Base-by-base conservation (phyloP, 495 filamentous ascomycete species). In the Friedmanniomyces simplex region DNA sequence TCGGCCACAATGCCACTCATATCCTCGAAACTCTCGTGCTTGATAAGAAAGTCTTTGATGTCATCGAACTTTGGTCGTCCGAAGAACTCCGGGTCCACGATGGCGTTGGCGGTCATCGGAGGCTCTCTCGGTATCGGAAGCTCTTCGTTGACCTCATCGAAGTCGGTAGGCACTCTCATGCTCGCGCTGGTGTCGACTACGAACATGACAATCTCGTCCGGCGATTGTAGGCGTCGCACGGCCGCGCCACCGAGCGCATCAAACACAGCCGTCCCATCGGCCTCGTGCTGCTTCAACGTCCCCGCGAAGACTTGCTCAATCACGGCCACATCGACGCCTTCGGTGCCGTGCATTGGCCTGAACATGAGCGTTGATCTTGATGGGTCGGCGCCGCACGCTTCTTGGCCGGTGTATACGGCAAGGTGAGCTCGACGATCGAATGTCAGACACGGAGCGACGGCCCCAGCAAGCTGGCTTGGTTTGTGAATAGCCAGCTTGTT, bases 141-240 rank as follows among this genome's bases (percentile, higher is more conserved):
- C 45, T 67, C 62, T 21, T 58, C 60, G 30, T 66, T 66, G 18
- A 59, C 59, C 32, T 69, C 68, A 8, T 63, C 59, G 54, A 71
- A 69, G 28, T 66, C 69, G 20, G 66, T 63, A 12, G 62, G 46
- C 2, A 43, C 43, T 20, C 24, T 22, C 69, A 71, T 71, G 48
- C 66, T 68, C 11, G 41, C 42, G 39, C 59, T 64, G 30, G 63
- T 67, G 52, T 71, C 67, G 25, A 71, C 66, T 45, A 55, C 60
- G 28, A 71, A 59, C 58, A 71, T 65, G 43, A 68, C 50, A 26
- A 71, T 53, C 55, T 71, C 69, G 28, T 69, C 67, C 6, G 69
- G 69, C 7, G 60, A 49, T 52, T 58, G 58, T 12, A 64, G 30
- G 49, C 58, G 57, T 14, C 56, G 53, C 4, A 56, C 43, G 16